Evolutionary conservation across 2,329 filamentous ascomycete species (phyloP).

Genomic region (Pseudocercospora musae): DNA sequence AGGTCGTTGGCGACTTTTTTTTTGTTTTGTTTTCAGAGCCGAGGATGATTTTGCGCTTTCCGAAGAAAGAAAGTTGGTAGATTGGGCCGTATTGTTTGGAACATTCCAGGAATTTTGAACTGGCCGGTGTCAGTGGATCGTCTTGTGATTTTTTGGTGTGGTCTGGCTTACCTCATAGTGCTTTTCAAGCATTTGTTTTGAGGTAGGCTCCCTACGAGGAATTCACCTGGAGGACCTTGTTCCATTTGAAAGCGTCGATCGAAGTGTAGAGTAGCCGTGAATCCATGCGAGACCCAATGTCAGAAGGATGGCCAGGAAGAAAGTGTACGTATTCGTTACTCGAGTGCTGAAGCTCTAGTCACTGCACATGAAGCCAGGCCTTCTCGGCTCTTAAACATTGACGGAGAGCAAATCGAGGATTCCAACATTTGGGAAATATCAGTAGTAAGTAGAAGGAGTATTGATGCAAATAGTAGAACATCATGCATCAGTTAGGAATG

Average conservation of each 20-base stretch:
- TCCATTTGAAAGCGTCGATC: not conserved
- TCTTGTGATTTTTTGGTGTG: not conserved
- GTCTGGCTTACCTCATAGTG: slow-evolving; percentile 33
- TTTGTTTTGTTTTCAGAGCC: too few relatives aligned
- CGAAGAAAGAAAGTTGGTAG: slow-evolving; percentile 45
- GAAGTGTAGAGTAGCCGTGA: not conserved
- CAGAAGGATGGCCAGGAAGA: not conserved
- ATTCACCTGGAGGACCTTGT: not conserved
- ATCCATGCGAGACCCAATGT: not conserved
- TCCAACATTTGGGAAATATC: too few relatives aligned
- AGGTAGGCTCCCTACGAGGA: not conserved
- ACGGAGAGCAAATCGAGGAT: too few relatives aligned
- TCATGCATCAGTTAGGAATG: too few relatives aligned
- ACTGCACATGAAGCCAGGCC: too few relatives aligned
- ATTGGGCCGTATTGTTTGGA: slow-evolving; percentile 40
- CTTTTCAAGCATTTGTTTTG: slow-evolving; percentile 22
- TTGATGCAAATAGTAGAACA: too few relatives aligned
- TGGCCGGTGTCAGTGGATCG: not conserved
- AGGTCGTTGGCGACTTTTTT: slow-evolving; percentile 44
- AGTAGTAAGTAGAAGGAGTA: too few relatives aligned
- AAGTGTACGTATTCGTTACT: not conserved
- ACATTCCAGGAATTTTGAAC: slow-evolving; percentile 41
- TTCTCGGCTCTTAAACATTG: too few relatives aligned
- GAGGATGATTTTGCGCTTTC: slow-evolving; percentile 38
- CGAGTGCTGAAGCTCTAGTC: too few relatives aligned